phyloP scores from a whole-genome alignment of 2,329 filamentous ascomycete genomes.

The Neofusicoccum ribis region DNA sequence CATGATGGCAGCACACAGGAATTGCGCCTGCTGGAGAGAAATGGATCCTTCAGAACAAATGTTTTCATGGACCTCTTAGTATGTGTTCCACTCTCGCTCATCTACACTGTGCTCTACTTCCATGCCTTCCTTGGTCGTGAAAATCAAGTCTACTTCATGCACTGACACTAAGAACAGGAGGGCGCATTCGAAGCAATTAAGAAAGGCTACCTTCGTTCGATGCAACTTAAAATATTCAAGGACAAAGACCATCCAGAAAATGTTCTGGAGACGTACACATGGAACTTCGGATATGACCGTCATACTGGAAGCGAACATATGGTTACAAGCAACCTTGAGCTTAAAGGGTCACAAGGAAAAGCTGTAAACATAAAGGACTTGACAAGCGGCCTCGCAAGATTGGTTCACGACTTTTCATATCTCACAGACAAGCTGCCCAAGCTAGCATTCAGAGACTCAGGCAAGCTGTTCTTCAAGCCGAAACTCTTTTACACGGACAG shows the following conservation, averaged over 20 bases:
- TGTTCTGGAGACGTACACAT: constrained; percentile 53
- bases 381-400: constrained; percentile 43
- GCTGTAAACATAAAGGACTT: constrained; percentile 41
- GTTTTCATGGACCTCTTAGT: constrained; percentile 51
- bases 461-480: neutral
- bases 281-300: constrained; percentile 46
- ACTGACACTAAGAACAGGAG: constrained; percentile 40
- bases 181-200: constrained; percentile 50
- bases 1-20: constrained; percentile 43
- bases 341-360: constrained; percentile 32
- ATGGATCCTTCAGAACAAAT: constrained; percentile 44
- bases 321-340: constrained; percentile 27
- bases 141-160: constrained; percentile 25
- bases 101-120: constrained; percentile 25
- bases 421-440: constrained; percentile 34
- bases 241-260: constrained; percentile 37
- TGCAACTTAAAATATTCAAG: constrained; percentile 50
- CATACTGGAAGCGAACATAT: neutral
- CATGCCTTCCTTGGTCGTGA: neutral
- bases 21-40: constrained; percentile 45
- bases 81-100: neutral
- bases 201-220: constrained; percentile 42
- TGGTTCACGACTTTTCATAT: constrained; percentile 44
- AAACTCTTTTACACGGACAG: constrained; percentile 46
- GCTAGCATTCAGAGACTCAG: constrained; percentile 7